A percentile compares a stretch with the other conserved stretches of the same genome.
phyloP scores from a whole-genome alignment of 257 asterid genomes.

The Lithospermum erythrorhizon region DNA sequence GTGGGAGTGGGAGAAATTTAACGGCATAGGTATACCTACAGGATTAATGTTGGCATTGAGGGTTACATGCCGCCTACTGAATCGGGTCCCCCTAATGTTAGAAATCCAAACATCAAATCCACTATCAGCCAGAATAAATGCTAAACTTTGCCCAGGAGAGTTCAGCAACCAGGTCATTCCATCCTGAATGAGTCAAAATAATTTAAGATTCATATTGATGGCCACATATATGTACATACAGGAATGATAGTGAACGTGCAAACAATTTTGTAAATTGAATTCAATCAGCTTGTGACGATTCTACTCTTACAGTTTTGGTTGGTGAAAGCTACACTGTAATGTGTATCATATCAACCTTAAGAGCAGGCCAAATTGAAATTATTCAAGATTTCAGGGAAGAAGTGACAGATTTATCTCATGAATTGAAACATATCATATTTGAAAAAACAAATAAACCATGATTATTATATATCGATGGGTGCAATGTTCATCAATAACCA shows the following conservation, averaged over 20 bases:
- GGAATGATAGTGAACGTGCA: background rate
- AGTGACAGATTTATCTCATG: no score
- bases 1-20: no score
- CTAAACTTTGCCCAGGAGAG: conserved; percentile 18
- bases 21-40: background rate
- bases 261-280: background rate
- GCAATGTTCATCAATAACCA: no score
- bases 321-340: no score
- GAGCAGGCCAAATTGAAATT: no score
- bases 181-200: conserved; percentile 11
- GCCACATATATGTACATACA: background rate
- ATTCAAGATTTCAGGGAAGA: no score
- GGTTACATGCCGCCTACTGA: conserved; percentile 16
- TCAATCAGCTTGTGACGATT: no score
- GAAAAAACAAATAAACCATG: no score
- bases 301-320: no score
- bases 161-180: conserved; percentile 24
- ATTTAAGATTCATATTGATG: background rate
- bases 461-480: no score
- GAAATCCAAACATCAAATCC: conserved; percentile 33
- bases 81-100: conserved; percentile 19
- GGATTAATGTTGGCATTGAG: conserved; percentile 11
- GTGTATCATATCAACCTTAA: no score
- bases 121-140: conserved; percentile 19
- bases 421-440: no score